Conservation (phyloP, 495 filamentous ascomycete genomes). For the Aspergillus hancockii region DNA sequence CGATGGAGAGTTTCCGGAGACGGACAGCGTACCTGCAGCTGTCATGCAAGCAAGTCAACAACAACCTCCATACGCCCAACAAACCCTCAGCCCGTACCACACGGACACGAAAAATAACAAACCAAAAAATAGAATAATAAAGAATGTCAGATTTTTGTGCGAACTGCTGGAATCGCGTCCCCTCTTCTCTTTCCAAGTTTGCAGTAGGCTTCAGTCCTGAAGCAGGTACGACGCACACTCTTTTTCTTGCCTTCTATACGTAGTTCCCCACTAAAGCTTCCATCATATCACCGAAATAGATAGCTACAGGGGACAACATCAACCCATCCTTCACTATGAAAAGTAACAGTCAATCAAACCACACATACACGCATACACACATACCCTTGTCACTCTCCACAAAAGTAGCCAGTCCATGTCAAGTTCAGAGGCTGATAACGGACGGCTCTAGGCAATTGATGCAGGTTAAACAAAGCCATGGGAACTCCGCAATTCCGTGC, state of each 20-base stretch:
- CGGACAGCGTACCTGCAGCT: conserved; percentile 22
- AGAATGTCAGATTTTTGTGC: neutral
- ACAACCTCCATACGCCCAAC: neutral
- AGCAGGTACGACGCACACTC: neutral
- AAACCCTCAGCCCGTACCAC: neutral
- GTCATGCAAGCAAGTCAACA: conserved; percentile 16
- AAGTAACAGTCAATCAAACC: neutral
- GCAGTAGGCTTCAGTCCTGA: neutral
- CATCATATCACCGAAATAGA: no score
- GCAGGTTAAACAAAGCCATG: neutral
- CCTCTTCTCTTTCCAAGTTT: neutral
- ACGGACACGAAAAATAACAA: neutral
- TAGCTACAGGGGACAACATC: no score
- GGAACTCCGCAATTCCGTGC: conserved; percentile 4
- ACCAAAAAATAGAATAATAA: neutral
- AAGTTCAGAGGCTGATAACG: neutral
- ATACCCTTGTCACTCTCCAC: no score
- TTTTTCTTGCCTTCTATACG: neutral
- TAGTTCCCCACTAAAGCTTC: no score
- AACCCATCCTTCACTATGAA: no score
- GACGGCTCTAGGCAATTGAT: neutral
- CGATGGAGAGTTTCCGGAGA: neutral
- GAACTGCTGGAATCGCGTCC: neutral
- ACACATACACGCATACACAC: neutral
- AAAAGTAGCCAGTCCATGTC: neutral